phyloP scores from a whole-genome alignment of 306 rosid species.

The Prunus salicina region DNA sequence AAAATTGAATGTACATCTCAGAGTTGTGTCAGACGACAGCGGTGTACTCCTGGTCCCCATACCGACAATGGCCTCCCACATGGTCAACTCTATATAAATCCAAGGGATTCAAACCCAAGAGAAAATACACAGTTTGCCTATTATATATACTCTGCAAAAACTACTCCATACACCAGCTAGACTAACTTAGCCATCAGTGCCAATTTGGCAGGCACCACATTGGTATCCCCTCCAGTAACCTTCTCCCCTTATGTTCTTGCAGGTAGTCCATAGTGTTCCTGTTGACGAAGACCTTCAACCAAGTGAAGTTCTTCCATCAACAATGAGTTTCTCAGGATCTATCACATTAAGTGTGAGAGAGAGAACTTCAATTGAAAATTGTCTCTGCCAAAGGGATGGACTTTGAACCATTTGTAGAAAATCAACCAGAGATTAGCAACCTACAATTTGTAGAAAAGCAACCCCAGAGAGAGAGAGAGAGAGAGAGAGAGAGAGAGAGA shows the following conservation, averaged over 20 bases:
- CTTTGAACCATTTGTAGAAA: too few relatives aligned
- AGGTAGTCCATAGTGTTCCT: background rate
- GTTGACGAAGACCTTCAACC: background rate
- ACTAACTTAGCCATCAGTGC: background rate
- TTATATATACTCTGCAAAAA: background rate
- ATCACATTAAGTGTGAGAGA: too few relatives aligned
- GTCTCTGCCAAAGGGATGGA: too few relatives aligned
- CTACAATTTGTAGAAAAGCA: too few relatives aligned
- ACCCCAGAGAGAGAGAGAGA: background rate
- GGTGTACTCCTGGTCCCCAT: background rate
- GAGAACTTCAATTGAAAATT: too few relatives aligned
- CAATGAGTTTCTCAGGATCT: background rate
- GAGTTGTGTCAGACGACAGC: background rate
- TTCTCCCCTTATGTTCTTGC: background rate
- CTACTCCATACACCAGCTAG: background rate
- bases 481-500: slow-evolving; percentile 33
- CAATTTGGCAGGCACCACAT: background rate
- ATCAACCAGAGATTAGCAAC: too few relatives aligned
- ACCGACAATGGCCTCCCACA: background rate
- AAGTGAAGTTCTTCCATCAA: background rate
- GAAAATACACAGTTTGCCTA: background rate
- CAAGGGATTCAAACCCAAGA: background rate
- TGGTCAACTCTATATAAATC: background rate
- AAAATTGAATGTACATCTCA: background rate
- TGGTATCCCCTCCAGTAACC: background rate